Conservation (phyloP, 805 yeast species). For the Pichia californica region DNA sequence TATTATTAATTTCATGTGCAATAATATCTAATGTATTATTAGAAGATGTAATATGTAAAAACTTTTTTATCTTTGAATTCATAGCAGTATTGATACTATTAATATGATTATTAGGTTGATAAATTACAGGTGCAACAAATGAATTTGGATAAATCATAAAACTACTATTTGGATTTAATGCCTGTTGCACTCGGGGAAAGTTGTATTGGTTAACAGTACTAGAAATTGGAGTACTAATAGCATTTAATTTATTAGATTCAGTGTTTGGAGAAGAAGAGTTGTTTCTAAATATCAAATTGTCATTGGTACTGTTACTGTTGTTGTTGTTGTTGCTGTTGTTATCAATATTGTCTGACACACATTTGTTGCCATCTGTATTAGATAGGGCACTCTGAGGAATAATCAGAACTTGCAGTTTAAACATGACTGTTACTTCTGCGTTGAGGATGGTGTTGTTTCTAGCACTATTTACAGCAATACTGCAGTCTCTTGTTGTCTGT, state of each 20-base stretch:
- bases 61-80: slow-evolving; percentile 31
- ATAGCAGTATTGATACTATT: too few relatives aligned
- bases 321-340: not conserved
- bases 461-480: too few relatives aligned
- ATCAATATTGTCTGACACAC: not conserved
- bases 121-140: not conserved
- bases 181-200: not conserved
- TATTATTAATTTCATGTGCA: slow-evolving; percentile 44
- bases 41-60: slow-evolving; percentile 57
- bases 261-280: not conserved
- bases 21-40: slow-evolving; percentile 41
- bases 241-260: not conserved
- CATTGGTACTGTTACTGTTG: not conserved
- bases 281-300: not conserved
- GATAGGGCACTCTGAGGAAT: slow-evolving; percentile 10
- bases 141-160: slow-evolving; percentile 14
- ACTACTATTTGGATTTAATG: slow-evolving; percentile 3
- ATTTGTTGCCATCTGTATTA: not conserved
- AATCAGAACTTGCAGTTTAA: slow-evolving; percentile 14
- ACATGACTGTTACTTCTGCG: slow-evolving; percentile 6
- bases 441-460: too few relatives aligned
- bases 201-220: not conserved
- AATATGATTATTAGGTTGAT: not conserved
- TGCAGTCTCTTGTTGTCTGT: too few relatives aligned
- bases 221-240: slow-evolving; percentile 5